Percentiles rank a stretch among this genome's conserved stretches.
These are phyloP conservation scores for Metschnikowia gelsemii DNA, from an alignment of 805 yeast genomes.

Conservation along the genomic window DNA sequence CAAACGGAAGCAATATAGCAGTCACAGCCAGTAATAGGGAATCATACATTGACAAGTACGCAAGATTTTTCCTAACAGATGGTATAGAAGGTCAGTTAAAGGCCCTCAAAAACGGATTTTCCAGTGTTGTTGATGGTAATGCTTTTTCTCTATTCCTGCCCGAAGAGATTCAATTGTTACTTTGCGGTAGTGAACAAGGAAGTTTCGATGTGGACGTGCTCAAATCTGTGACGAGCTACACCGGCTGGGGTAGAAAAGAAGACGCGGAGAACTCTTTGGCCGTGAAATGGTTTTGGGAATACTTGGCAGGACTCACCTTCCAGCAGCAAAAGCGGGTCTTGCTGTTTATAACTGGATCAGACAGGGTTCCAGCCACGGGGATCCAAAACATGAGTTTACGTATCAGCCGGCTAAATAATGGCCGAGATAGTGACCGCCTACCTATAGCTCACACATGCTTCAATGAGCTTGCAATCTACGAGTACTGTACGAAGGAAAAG, in stretches of 20 bases:
- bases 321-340: conserved; percentile 61
- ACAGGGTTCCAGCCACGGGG: conserved; percentile 91
- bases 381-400: conserved; percentile 71
- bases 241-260: conserved; percentile 52
- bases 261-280: conserved; percentile 40
- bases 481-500: conserved; percentile 56
- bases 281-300: conserved; percentile 87
- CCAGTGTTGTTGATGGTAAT: conserved; percentile 73
- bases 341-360: conserved; percentile 85
- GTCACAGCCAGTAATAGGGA: conserved; percentile 63
- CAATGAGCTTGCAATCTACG: conserved; percentile 79
- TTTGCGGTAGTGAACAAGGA: conserved; percentile 73
- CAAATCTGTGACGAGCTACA: conserved; percentile 70
- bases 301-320: conserved; percentile 47
- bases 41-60: conserved; percentile 62
- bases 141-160: conserved; percentile 79
- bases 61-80: conserved; percentile 57
- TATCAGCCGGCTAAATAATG: conserved; percentile 48
- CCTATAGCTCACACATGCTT: conserved; percentile 95
- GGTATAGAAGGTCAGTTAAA: conserved; percentile 53
- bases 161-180: conserved; percentile 72
- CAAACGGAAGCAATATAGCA: conserved; percentile 51
- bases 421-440: conserved; percentile 46
- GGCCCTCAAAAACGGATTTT: conserved; percentile 69
- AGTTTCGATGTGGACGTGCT: conserved; percentile 66